These are phyloP conservation scores for Mycena epipterygia DNA, from an alignment of 768 basidiomycete genomes.

Conservation along the genomic window DNA sequence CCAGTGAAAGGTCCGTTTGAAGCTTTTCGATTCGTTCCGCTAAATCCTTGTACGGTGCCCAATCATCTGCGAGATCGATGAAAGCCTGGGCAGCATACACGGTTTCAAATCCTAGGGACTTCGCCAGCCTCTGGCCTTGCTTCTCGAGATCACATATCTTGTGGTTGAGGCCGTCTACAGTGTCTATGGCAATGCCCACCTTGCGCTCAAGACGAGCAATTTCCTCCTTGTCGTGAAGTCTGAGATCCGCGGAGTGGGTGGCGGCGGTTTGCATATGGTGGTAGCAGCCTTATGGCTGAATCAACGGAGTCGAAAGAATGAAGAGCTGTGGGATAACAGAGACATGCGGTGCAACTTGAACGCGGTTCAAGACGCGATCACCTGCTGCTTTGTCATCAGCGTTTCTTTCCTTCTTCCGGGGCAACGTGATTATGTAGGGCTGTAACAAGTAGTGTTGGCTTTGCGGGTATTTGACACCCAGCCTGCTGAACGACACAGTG, in stretches of 20 bases:
- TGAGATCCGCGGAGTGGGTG: neutral
- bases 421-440: too few species aligned
- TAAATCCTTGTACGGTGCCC: slow-evolving; percentile 12
- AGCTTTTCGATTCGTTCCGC: slow-evolving; percentile 3
- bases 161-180: neutral
- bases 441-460: too few species aligned
- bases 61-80: slow-evolving; percentile 5
- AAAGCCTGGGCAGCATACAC: slow-evolving; percentile 12
- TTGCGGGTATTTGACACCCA: too few species aligned
- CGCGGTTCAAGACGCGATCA: neutral
- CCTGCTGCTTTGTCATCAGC: neutral
- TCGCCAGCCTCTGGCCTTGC: slow-evolving; percentile 5
- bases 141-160: neutral
- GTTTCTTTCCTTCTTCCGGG: neutral
- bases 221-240: neutral
- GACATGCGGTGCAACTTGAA: neutral
- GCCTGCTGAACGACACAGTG: too few species aligned
- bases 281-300: neutral
- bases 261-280: neutral
- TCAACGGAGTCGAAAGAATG: neutral
- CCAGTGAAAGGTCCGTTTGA: neutral
- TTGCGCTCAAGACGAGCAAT: neutral
- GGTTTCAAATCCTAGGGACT: slow-evolving; percentile 13
- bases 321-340: neutral
- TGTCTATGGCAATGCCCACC: neutral